Conservation (phyloP, 345 rosid genomes). For the Citrus trifoliata region DNA sequence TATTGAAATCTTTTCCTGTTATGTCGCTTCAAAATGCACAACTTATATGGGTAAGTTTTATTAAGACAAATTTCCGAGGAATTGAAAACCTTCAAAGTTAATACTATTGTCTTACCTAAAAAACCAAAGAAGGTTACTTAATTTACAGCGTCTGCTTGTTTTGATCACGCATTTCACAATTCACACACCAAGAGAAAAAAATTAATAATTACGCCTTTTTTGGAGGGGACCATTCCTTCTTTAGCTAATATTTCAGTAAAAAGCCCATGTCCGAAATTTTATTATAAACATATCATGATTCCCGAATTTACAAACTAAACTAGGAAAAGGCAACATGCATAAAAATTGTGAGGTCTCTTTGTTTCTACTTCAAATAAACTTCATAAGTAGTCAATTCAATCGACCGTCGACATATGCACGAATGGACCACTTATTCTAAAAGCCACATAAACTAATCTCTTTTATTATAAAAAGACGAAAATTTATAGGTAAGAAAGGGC, state of each 20-base stretch:
- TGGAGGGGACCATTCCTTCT: not conserved
- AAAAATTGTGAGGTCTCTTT: not conserved
- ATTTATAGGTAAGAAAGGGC: not conserved
- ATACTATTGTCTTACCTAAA: too few relatives aligned
- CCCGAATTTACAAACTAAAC: not conserved
- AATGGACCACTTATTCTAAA: not conserved
- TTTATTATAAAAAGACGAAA: not conserved
- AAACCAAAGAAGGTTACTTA: too few relatives aligned
- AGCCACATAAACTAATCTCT: not conserved
- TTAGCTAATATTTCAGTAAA: not conserved
- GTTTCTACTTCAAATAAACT: not conserved
- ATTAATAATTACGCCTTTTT: not conserved
- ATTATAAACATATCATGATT: too few relatives aligned
- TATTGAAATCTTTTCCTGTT: not conserved
- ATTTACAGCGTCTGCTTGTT: not conserved
- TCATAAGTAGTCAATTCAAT: not conserved
- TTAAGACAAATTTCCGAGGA: too few relatives aligned
- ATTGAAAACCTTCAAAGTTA: too few relatives aligned
- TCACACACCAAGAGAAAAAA: not conserved
- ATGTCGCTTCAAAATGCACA: not conserved
- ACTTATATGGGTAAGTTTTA: too few relatives aligned
- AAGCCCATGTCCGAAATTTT: not conserved
- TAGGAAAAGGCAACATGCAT: not conserved
- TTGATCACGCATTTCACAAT: not conserved
- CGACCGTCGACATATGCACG: not conserved